Evolutionary conservation across 176 grass and related monocot species (phyloP), one percentile per base, ranked within the genome.

Genomic region (Miscanthus lutarioriparius): DNA sequence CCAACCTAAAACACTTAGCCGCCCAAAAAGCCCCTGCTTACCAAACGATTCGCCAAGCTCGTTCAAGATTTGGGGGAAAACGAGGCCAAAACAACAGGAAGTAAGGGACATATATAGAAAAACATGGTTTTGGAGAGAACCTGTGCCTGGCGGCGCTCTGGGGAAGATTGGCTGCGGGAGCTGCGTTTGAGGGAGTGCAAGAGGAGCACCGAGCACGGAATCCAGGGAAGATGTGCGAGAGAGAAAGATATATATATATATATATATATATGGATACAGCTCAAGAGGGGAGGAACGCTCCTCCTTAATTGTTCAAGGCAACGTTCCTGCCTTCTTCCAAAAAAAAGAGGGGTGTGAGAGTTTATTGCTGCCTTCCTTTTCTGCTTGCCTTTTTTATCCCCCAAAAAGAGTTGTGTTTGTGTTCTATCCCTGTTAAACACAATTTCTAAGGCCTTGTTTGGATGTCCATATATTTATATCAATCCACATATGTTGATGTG

Each of bases 281-380:
- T 73, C 70, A 30, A 47, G 16, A 27, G 61, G 72, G 45, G 72
- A 77, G 45, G 82, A 32, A 44, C 13, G 25, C 25, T 73, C 41
- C 70, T 47, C 23, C 25, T 73, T 73, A 73, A 73, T 48, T 73
- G 70, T 19, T 48, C 25, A 26, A 73, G 70, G 25, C 25, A 73
- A 73, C 70, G 41, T 41, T 73, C 70, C 25, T 73, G 41, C n/a
- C n/a, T 8, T 26, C 23, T 47, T 6, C 56, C 23, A 17, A 22
- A 75, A 20, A 32, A 20, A 22, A 5, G 17, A 39, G 72, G 72
- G n/a, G 58, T 39, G 38, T 71, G 64, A 70, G 35, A 64, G 58
- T 35, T 69, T 82, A 75, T 49, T 64, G 61, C 76, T 64, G 16
- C 58, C 53, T 79, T 53, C 75, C 51, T 64, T 62, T 67, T 67